Evolutionary conservation across 2,329 filamentous ascomycete genomes (phyloP).

Genomic region (Tetracladium maxilliforme): DNA sequence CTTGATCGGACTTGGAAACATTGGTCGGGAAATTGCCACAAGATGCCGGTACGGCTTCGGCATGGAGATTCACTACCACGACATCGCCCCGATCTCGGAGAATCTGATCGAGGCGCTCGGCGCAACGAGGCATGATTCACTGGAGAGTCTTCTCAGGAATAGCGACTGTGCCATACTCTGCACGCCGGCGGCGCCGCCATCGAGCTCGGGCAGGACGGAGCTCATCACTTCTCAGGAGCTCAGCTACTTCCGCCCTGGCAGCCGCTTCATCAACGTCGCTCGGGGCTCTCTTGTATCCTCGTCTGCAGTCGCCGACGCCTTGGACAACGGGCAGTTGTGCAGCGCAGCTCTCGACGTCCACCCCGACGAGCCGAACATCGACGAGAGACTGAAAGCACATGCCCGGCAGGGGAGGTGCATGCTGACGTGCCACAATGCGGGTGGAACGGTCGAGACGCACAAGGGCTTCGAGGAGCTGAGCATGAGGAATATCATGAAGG

Average conservation of each 20-base stretch:
- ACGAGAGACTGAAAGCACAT: no score
- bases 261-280: slow-evolving; percentile 46
- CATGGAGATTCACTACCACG: slow-evolving; percentile 48
- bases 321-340: slow-evolving; percentile 29
- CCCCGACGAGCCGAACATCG: slow-evolving; percentile 33
- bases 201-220: slow-evolving; percentile 20
- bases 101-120: slow-evolving; percentile 26
- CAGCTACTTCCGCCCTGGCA: slow-evolving; percentile 29
- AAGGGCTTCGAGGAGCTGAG: slow-evolving; percentile 46
- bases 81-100: slow-evolving; percentile 21
- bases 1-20: slow-evolving; percentile 50
- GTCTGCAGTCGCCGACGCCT: slow-evolving; percentile 37
- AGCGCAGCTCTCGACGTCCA: slow-evolving; percentile 46
- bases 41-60: slow-evolving; percentile 41
- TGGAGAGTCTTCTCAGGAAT: slow-evolving; percentile 30
- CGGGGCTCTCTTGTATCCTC: slow-evolving; percentile 47
- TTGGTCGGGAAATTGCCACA: slow-evolving; percentile 41
- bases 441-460: slow-evolving; percentile 47
- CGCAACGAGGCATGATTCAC: slow-evolving; percentile 29
- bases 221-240: slow-evolving; percentile 32
- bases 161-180: slow-evolving; percentile 45
- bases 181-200: slow-evolving; percentile 29
- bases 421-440: slow-evolving; percentile 48
- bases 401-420: slow-evolving; percentile 29
- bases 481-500: slow-evolving; percentile 47